These are phyloP conservation scores for Pyrenophora graminea DNA, from an alignment of 2,329 filamentous ascomycete species.

Conservation along the genomic window DNA sequence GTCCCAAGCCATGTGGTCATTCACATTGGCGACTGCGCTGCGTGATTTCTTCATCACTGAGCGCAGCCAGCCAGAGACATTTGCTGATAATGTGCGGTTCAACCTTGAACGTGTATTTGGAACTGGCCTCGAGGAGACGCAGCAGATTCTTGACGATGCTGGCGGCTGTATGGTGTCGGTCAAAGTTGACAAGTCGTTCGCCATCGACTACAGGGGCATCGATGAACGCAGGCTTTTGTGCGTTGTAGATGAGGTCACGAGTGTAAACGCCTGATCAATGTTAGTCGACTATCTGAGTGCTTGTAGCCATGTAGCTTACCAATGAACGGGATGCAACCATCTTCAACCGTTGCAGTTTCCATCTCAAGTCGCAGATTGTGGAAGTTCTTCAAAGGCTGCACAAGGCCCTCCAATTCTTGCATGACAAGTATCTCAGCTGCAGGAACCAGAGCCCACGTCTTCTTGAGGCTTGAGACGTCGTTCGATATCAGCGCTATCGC, in stretches of 20 bases:
- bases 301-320: slow-evolving; percentile 54
- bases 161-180: slow-evolving; percentile 76
- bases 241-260: slow-evolving; percentile 80
- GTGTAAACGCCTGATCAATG: slow-evolving; percentile 65
- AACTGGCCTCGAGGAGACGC: slow-evolving; percentile 77
- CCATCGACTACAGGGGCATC: slow-evolving; percentile 62
- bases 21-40: slow-evolving; percentile 38
- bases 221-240: slow-evolving; percentile 76
- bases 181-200: slow-evolving; percentile 79
- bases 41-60: slow-evolving; percentile 74
- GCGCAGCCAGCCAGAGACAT: slow-evolving; percentile 82
- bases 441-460: slow-evolving; percentile 74
- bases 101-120: slow-evolving; percentile 72
- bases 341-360: slow-evolving; percentile 68
- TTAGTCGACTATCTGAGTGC: slow-evolving; percentile 14
- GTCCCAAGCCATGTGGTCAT: slow-evolving; percentile 21
- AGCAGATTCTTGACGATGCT: slow-evolving; percentile 78
- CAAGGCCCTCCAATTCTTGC: slow-evolving; percentile 69
- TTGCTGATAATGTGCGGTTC: slow-evolving; percentile 77
- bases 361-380: slow-evolving; percentile 77
- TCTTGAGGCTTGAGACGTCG: slow-evolving; percentile 68
- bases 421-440: slow-evolving; percentile 67
- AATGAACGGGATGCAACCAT: slow-evolving; percentile 82
- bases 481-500: slow-evolving; percentile 75
- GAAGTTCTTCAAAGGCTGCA: slow-evolving; percentile 79